These are phyloP conservation scores for Euphorbia peplus DNA, from an alignment of 345 rosid species.

Conservation along the genomic window DNA sequence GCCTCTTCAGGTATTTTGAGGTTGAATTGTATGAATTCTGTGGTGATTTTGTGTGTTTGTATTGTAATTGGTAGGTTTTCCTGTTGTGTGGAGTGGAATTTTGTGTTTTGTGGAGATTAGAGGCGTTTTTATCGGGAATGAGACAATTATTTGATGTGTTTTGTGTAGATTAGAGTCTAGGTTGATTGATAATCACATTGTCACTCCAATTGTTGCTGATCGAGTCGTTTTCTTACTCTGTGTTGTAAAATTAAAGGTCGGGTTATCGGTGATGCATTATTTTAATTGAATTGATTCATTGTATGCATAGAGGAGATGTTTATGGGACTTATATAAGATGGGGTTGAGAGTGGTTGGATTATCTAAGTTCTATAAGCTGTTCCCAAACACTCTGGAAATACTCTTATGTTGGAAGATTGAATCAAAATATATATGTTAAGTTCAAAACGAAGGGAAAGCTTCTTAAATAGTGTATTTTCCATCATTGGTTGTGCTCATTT, in stretches of 20 bases:
- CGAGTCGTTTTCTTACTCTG: background rate
- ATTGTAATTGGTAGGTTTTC: no score
- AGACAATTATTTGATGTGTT: background rate
- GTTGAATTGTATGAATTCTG: background rate
- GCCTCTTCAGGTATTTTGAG: slow-evolving; percentile 75
- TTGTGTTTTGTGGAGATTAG: background rate
- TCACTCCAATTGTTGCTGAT: background rate
- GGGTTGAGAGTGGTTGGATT: background rate
- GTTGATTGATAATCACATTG: background rate
- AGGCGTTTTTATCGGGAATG: background rate
- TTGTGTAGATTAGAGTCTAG: no score
- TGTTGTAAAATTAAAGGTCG: background rate
- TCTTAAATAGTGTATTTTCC: no score
- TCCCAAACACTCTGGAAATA: background rate
- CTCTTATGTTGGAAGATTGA: background rate
- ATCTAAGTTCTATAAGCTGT: background rate
- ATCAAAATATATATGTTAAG: no score
- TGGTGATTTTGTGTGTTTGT: background rate
- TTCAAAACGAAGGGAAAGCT: no score
- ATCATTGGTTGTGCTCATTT: background rate
- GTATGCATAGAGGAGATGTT: background rate
- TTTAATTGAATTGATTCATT: background rate
- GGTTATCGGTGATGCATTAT: background rate
- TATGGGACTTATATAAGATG: background rate
- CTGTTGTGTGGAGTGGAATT: background rate